Percentiles rank a stretch among this genome's conserved stretches.
These are phyloP conservation scores for Coemansia sp. DNA, from an alignment of 192 early-diverging fungal genomes.

Conservation along the genomic window DNA sequence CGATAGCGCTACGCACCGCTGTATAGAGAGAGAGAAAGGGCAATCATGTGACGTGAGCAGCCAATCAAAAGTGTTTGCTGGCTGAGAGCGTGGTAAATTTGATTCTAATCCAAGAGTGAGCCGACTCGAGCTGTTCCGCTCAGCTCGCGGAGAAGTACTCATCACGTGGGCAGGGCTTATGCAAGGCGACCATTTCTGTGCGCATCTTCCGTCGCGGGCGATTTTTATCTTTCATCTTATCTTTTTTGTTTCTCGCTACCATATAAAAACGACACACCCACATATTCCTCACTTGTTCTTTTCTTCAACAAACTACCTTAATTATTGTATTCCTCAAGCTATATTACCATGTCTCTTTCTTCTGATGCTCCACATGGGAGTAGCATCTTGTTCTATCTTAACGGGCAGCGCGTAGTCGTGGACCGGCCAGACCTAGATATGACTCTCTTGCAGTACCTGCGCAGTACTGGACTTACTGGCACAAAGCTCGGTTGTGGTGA, in stretches of 20 bases:
- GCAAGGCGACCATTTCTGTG: background rate
- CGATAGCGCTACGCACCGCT: too few relatives aligned
- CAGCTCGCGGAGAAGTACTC: background rate
- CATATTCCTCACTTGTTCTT: background rate
- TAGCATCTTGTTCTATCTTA: conserved; percentile 62
- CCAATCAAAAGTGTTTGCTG: too few relatives aligned
- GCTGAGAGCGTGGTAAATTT: too few relatives aligned
- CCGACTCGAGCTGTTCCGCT: too few relatives aligned
- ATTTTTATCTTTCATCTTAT: background rate
- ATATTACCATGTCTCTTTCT: background rate
- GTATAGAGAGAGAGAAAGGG: too few relatives aligned
- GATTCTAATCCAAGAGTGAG: too few relatives aligned
- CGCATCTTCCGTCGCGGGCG: background rate
- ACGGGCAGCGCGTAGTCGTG: conserved; percentile 59
- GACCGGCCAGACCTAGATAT: conserved; percentile 64
- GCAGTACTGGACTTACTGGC: conserved; percentile 65
- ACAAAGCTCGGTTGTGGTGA: conserved; percentile 86
- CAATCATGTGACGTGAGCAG: too few relatives aligned
- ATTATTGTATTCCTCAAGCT: background rate
- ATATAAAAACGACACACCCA: background rate
- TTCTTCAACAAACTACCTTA: background rate
- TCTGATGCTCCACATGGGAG: background rate
- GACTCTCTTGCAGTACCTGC: conserved; percentile 70
- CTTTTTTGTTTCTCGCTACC: background rate
- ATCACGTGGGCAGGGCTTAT: background rate